phyloP scores from a whole-genome alignment of 495 filamentous ascomycete genomes.

The Apiosordaria backusii region DNA sequence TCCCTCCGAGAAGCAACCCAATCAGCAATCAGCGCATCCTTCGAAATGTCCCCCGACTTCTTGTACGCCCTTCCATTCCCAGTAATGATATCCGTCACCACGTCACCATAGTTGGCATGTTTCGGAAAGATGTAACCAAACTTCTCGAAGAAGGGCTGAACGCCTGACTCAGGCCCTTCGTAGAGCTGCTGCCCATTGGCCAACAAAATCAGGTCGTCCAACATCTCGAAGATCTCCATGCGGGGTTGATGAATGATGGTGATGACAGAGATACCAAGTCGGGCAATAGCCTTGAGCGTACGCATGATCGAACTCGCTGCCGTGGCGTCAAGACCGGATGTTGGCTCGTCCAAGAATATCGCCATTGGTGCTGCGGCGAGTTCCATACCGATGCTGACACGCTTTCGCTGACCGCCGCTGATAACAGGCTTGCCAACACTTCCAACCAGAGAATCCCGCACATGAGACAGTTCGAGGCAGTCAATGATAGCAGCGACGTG shows the following conservation, averaged over 20 bases:
- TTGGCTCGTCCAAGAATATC: constrained; percentile 65
- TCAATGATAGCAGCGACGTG: constrained; percentile 46
- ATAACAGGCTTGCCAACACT: constrained; percentile 44
- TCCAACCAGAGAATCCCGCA: constrained; percentile 43
- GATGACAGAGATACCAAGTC: constrained; percentile 46
- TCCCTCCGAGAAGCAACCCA: constrained; percentile 30
- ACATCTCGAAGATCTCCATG: constrained; percentile 46
- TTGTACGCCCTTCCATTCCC: constrained; percentile 48
- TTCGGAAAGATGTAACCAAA: constrained; percentile 43
- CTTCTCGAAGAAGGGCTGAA: constrained; percentile 43
- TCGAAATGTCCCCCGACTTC: constrained; percentile 39
- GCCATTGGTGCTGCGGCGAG: constrained; percentile 62
- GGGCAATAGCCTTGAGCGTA: constrained; percentile 42
- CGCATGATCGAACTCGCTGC: constrained; percentile 59
- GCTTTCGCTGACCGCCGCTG: constrained; percentile 48
- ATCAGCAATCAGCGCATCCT: constrained; percentile 39
- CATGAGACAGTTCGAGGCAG: constrained; percentile 44
- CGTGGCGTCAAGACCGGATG: constrained; percentile 62
- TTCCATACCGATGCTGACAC: constrained; percentile 56
- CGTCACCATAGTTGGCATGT: constrained; percentile 44
- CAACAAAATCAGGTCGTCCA: constrained; percentile 46
- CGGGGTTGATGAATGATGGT: constrained; percentile 47
- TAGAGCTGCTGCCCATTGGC: constrained; percentile 45
- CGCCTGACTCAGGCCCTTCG: constrained; percentile 35
- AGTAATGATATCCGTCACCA: constrained; percentile 51